phyloP scores from a whole-genome alignment of 768 basidiomycete species.

The Naganishia friedmannii region DNA sequence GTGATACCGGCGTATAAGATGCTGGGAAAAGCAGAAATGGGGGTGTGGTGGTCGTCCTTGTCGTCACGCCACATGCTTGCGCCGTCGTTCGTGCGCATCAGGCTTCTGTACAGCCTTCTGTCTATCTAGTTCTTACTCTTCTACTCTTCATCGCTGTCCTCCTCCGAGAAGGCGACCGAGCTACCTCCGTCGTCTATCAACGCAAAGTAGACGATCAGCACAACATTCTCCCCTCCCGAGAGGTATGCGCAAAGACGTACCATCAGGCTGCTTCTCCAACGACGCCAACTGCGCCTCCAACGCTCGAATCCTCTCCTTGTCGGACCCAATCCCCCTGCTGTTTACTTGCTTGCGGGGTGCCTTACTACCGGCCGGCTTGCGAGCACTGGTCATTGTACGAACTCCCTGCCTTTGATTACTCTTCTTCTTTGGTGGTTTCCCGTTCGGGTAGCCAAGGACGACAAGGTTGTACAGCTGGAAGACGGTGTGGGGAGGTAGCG shows the following conservation, averaged over 20 bases:
- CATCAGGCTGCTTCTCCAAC: conserved; percentile 59
- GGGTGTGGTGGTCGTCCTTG: too few relatives aligned
- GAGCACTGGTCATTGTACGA: conserved; percentile 34
- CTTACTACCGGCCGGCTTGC: conserved; percentile 38
- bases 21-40: too few relatives aligned
- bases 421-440: conserved; percentile 35
- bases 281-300: conserved; percentile 83
- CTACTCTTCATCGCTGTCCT: conserved; percentile 19
- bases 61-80: too few relatives aligned
- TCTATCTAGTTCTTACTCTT: too few relatives aligned
- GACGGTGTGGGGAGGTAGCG: conserved; percentile 77
- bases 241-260: neutral
- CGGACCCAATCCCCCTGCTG: conserved; percentile 66
- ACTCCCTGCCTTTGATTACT: conserved; percentile 56
- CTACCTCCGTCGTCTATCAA: conserved; percentile 7
- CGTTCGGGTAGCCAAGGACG: conserved; percentile 51
- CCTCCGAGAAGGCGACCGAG: conserved; percentile 13
- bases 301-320: conserved; percentile 88
- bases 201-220: neutral
- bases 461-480: conserved; percentile 95
- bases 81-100: too few relatives aligned
- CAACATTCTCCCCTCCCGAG: neutral
- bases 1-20: neutral
- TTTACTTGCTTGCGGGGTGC: conserved; percentile 64
- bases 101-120: too few relatives aligned